Evolutionary conservation across 495 filamentous ascomycete species (phyloP).

Genomic region (Glutinoglossum americanum): DNA sequence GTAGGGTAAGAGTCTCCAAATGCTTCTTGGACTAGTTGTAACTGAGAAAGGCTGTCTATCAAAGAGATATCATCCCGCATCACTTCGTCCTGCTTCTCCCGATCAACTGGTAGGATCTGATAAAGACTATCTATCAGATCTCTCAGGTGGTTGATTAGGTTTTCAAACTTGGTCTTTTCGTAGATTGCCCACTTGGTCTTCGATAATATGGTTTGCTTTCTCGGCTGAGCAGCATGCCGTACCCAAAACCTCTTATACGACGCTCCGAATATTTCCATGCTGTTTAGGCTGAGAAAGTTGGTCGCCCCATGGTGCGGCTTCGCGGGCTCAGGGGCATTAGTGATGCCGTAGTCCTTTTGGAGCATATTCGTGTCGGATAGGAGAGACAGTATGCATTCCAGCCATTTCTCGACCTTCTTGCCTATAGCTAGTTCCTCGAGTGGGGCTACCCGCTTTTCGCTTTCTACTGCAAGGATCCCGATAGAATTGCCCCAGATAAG

Average conservation of each 20-base stretch:
- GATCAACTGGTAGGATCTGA: neutral
- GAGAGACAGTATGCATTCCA: neutral
- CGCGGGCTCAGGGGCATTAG: too few species aligned
- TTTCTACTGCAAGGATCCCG: neutral
- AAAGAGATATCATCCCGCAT: neutral
- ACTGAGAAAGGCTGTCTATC: neutral
- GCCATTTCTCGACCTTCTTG: neutral
- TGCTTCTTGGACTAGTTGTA: neutral
- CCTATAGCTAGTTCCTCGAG: neutral
- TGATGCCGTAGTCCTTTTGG: neutral
- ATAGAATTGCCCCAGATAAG: slow-evolving; percentile 10
- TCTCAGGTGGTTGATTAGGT: neutral
- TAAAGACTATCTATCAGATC: neutral
- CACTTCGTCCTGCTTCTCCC: neutral
- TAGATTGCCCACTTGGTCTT: neutral
- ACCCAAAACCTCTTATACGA: neutral
- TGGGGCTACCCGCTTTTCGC: neutral
- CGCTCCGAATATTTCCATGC: neutral
- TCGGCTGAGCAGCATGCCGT: neutral
- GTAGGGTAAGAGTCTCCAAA: neutral
- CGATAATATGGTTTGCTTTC: neutral
- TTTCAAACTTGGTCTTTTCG: neutral
- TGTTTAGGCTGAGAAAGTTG: neutral
- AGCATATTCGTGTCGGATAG: neutral
- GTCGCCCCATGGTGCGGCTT: neutral